These are phyloP conservation scores for Mallotus japonicus DNA, from an alignment of 441 rosid genomes.

Conservation along the genomic window DNA sequence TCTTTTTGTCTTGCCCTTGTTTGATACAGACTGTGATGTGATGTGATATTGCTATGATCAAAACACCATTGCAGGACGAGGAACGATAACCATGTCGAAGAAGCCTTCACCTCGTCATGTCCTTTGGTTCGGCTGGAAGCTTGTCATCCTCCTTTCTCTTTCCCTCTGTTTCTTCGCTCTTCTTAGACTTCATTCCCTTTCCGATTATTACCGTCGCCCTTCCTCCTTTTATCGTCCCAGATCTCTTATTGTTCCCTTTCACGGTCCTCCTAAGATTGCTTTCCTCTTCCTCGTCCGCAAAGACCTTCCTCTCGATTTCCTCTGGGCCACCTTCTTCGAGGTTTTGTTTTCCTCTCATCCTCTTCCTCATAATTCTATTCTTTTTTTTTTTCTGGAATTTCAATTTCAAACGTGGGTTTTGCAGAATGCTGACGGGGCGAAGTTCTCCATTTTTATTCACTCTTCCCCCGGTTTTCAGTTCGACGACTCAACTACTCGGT, in stretches of 20 bases:
- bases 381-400: no score
- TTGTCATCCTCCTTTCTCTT: constrained; percentile 46
- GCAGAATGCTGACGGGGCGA: constrained; percentile 59
- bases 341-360: constrained; percentile 15
- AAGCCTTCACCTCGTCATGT: constrained; percentile 40
- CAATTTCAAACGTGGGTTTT: neutral
- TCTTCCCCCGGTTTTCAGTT: constrained; percentile 77
- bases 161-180: constrained; percentile 53
- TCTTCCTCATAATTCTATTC: no score
- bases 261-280: constrained; percentile 71
- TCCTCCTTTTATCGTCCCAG: constrained; percentile 33
- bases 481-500: constrained; percentile 65
- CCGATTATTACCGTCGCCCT: constrained; percentile 19
- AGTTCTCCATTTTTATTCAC: constrained; percentile 72
- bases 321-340: constrained; percentile 82
- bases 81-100: constrained; percentile 38
- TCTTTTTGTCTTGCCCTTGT: neutral
- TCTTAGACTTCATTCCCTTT: constrained; percentile 40
- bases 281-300: constrained; percentile 69
- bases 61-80: constrained; percentile 22
- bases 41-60: neutral
- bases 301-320: constrained; percentile 85
- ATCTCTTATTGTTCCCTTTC: constrained; percentile 32
- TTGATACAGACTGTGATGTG: neutral
- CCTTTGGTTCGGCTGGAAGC: constrained; percentile 65